Evolutionary conservation across 768 basidiomycete species (phyloP), one percentile per base, ranked within the genome.

Genomic region (Tephrocybe rancida): DNA sequence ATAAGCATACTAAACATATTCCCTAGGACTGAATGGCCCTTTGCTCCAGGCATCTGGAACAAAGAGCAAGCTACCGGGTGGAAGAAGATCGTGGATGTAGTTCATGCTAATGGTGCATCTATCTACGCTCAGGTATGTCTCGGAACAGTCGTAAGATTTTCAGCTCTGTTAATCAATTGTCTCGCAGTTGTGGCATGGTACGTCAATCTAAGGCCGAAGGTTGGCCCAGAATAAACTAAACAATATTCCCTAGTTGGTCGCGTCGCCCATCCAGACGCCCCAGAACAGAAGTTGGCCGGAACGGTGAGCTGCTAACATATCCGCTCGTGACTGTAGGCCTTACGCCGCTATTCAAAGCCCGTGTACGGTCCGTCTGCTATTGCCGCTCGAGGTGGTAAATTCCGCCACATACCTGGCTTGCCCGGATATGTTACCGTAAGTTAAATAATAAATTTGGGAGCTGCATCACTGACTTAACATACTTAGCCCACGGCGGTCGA

Each of bases 21-120:
- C 27, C 44, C 39, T 45, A 78, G 78, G 9, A 70, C 76, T 11
- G 74, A 77, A 57, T 79, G 73, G 73, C 69, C 67, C 10, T 61
- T 72, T 57, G 73, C 73, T 1, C 78, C 78, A 11, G 79, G 79
- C 5, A 73, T 80, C 24, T 81, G 78, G 77, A 75, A 64, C 53
- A 56, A 68, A 9, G 72, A 75, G 27, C 78, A 81, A 52, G 66
- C 76, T 8, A 56, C 59, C 16, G 77, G 64, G 3, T 82, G 80
- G 79, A 78, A 72, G 55, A 73, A 69, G 44, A 67, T 83, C 44
- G 74, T 70, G 1, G 76, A 78, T 44, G 71, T 70, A 1, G 77
- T 84, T 7, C 81, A 83, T 57, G 60, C 63, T 6, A 75, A 72
- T 32, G 77, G 76, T 8, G 70, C 73, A 5, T 57, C 67, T 24